Base-by-base conservation (phyloP, 208 protist genomes). In the Spironucleus salmonicida region DNA sequence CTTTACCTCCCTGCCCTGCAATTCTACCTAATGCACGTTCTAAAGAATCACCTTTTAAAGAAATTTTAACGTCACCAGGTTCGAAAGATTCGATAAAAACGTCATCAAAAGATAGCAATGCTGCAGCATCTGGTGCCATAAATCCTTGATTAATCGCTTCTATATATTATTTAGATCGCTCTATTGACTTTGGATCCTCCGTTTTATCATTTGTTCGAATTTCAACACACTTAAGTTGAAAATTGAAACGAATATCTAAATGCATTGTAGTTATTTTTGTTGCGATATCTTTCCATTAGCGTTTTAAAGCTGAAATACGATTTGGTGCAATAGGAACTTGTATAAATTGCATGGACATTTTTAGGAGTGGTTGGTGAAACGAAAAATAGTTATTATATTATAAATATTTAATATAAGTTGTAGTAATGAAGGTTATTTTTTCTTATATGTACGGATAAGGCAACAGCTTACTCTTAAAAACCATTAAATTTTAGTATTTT, bases 81-180 rank as follows among this genome's bases (percentile, higher is more conserved):
- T 98, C 91, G 84, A 99, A 99, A 45, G 92, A 92, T 78, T 99
- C 96, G 81, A 99, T 89, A 83, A 94, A 98, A 41, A 99, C 86
- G 82, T 99, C 93, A 74, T 99, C 96, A 80, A 99, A 87, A 71
- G 94, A 88, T 45, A 99, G 79, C 40, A 99, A 82, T n/a, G 96
- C 96, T 49, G 98, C 84, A 11, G 95, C 93, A 88, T 99, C 95
- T 57, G 87, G 58, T 23, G 91, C 62, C 45, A 91, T 87, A 82
- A 93, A 93, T 38, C 96, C 96, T 30, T 94, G 83, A 58, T 95
- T 86, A 75, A 97, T 96, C 2, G 95, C 94, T 75, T 92, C 87
- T 42, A 99, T 86, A 83, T 98, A 99, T 82, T 98, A 94, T 39
- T 89, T 87, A 7, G 86, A 93, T 82, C 96, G 96, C 81, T 98